Evolutionary conservation across 345 rosid genomes (phyloP).

Genomic region (Ailanthus altissimus): DNA sequence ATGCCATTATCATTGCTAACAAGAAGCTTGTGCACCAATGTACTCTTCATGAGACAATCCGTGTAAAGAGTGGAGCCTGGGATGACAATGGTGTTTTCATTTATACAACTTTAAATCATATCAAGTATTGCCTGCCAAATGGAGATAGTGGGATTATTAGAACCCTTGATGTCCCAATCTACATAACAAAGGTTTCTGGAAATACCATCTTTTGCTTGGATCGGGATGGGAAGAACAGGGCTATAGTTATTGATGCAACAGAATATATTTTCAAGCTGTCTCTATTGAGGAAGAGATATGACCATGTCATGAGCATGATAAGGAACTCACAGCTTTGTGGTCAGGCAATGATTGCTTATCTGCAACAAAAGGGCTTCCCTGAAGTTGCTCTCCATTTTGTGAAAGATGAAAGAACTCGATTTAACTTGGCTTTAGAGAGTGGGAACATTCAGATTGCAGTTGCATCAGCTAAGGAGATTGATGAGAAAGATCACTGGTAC

Average conservation of each 20-base stretch:
- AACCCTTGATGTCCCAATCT: conserved; percentile 84
- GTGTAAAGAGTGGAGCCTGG: conserved; percentile 97
- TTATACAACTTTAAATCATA: conserved; percentile 83
- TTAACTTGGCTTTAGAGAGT: conserved; percentile 91
- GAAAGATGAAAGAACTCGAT: conserved; percentile 90
- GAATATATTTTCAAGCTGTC: conserved; percentile 90
- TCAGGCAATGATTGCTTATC: conserved; percentile 93
- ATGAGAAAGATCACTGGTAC: conserved; percentile 94
- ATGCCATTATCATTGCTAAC: conserved; percentile 78
- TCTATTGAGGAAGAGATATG: conserved; percentile 75
- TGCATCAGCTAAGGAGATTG: conserved; percentile 94
- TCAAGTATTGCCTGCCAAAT: conserved; percentile 93
- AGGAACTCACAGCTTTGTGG: conserved; percentile 94
- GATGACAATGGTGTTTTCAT: conserved; percentile 93
- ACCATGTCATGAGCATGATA: conserved; percentile 95
- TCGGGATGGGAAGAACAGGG: conserved; percentile 79
- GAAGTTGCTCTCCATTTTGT: conserved; percentile 99
- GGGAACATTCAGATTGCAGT: conserved; percentile 95
- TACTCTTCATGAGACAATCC: conserved; percentile 90
- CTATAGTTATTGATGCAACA: conserved; percentile 70
- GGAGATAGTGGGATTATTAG: conserved; percentile 85
- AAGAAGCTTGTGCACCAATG: conserved; percentile 83
- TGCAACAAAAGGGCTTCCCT: conserved; percentile 96
- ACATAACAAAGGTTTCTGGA: conserved; percentile 74
- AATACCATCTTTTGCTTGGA: conserved; percentile 77